These are phyloP conservation scores for Lecanicillium sp. DNA, from an alignment of 2,329 filamentous ascomycete genomes.

Conservation along the genomic window DNA sequence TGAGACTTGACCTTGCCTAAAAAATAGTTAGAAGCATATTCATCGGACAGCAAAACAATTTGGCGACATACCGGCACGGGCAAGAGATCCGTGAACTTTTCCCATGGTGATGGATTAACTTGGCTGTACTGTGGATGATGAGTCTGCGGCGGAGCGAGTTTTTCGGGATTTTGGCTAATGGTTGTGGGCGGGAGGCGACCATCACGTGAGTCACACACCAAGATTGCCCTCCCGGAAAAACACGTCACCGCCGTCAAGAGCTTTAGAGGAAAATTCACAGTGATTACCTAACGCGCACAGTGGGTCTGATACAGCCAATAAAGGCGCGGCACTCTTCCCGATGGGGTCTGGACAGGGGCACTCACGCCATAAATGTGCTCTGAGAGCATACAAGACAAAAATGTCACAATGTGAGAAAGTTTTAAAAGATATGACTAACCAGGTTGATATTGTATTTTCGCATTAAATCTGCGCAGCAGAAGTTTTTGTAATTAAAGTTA, in stretches of 20 bases:
- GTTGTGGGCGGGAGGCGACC: slow-evolving; percentile 26
- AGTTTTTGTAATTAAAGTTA: too few species aligned
- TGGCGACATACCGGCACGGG: slow-evolving; percentile 58
- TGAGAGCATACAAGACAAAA: too few species aligned
- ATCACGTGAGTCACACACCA: slow-evolving; percentile 27
- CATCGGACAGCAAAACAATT: slow-evolving; percentile 10
- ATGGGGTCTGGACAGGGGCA: too few species aligned
- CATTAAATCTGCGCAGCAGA: too few species aligned
- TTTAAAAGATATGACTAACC: too few species aligned
- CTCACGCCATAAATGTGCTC: too few species aligned
- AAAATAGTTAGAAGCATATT: slow-evolving; percentile 45
- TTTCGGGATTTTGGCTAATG: slow-evolving; percentile 30
- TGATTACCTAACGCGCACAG: too few species aligned
- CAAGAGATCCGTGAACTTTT: slow-evolving; percentile 91
- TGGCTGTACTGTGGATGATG: slow-evolving; percentile 28
- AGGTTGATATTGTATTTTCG: too few species aligned
- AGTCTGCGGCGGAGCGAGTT: slow-evolving; percentile 20
- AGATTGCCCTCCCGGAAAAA: slow-evolving; percentile 9
- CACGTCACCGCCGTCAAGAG: background rate
- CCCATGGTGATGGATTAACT: slow-evolving; percentile 58
- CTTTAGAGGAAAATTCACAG: too few species aligned
- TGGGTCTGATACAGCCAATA: too few species aligned
- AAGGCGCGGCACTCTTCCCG: too few species aligned
- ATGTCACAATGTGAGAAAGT: too few species aligned
- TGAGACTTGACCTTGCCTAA: slow-evolving; percentile 97